Evolutionary conservation across 495 filamentous ascomycete genomes (phyloP).

Genomic region (Elaphomyces granulatus): DNA sequence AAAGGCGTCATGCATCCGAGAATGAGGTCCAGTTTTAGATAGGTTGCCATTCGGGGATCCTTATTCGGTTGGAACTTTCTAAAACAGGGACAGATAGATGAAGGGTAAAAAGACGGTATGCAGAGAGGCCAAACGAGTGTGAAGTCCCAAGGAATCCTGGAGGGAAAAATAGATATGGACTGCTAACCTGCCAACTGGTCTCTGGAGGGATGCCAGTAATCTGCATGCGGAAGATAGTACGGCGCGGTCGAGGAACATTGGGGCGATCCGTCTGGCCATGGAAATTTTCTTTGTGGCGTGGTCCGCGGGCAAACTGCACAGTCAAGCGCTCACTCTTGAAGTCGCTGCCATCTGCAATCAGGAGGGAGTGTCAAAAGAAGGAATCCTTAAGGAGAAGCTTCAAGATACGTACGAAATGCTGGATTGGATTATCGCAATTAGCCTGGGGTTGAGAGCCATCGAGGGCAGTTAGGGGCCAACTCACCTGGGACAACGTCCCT

Average conservation of each 20-base stretch:
- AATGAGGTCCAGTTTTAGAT: no score
- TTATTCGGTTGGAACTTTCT: no score
- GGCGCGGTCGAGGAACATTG: slow-evolving; percentile 70
- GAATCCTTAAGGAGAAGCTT: slow-evolving; percentile 3
- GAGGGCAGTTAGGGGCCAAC: slow-evolving; percentile 9
- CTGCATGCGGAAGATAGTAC: slow-evolving; percentile 91
- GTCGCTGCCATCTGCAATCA: slow-evolving; percentile 71
- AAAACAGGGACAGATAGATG: no score
- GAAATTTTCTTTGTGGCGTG: slow-evolving; percentile 71
- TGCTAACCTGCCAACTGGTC: slow-evolving; percentile 99
- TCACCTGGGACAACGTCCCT: slow-evolving; percentile 94
- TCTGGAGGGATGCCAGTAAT: slow-evolving; percentile 92
- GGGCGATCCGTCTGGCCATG: slow-evolving; percentile 53
- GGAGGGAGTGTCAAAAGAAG: slow-evolving; percentile 8
- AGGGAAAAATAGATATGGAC: slow-evolving; percentile 42
- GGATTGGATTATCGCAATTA: background rate
- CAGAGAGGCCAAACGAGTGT: no score
- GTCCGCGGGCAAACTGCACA: slow-evolving; percentile 93
- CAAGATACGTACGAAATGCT: slow-evolving; percentile 40
- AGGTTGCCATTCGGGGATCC: no score
- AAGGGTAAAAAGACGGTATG: no score
- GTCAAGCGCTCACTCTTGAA: slow-evolving; percentile 96
- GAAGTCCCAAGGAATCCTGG: slow-evolving; percentile 24
- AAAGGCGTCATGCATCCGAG: no score
- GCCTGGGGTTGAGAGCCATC: background rate